phyloP scores from a whole-genome alignment of 2,329 filamentous ascomycete genomes.

The Aspergillus fructus region DNA sequence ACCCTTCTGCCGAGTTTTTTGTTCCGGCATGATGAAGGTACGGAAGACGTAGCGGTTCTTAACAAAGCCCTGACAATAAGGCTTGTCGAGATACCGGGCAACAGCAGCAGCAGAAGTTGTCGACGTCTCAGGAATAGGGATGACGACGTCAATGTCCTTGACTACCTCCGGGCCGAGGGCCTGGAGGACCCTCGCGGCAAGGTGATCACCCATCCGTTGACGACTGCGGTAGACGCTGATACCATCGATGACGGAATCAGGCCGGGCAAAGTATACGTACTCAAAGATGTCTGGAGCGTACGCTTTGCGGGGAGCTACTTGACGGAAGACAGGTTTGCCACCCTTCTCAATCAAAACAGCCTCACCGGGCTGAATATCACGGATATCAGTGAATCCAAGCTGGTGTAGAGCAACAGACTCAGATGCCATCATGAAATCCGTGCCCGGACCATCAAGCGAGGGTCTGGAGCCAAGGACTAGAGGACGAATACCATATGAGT shows the following conservation, averaged over 20 bases:
- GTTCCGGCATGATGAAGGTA: conserved; percentile 84
- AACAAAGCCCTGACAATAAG: conserved; percentile 78
- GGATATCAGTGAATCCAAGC: conserved; percentile 73
- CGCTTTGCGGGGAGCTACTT: conserved; percentile 65
- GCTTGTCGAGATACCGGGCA: conserved; percentile 72
- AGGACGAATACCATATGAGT: conserved; percentile 78
- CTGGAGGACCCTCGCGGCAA: conserved; percentile 70
- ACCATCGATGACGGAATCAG: conserved; percentile 80
- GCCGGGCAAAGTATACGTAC: conserved; percentile 82
- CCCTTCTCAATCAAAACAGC: conserved; percentile 85
- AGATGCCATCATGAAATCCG: conserved; percentile 87
- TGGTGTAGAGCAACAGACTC: conserved; percentile 82
- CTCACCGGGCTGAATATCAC: conserved; percentile 78
- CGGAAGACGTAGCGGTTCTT: conserved; percentile 89
- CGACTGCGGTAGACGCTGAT: conserved; percentile 83
- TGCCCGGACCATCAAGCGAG: conserved; percentile 63
- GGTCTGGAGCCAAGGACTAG: conserved; percentile 74
- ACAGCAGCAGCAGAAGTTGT: conserved; percentile 77
- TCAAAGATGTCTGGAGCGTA: conserved; percentile 88
- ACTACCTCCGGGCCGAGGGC: conserved; percentile 68
- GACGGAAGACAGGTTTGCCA: conserved; percentile 68
- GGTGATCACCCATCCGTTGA: conserved; percentile 80
- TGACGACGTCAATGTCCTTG: conserved; percentile 74
- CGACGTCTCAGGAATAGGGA: conserved; percentile 80
- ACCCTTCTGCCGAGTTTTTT: conserved; percentile 76